Evolutionary conservation across 495 filamentous ascomycete species (phyloP).

Genomic region (Paragyromitra xinjiangensis): DNA sequence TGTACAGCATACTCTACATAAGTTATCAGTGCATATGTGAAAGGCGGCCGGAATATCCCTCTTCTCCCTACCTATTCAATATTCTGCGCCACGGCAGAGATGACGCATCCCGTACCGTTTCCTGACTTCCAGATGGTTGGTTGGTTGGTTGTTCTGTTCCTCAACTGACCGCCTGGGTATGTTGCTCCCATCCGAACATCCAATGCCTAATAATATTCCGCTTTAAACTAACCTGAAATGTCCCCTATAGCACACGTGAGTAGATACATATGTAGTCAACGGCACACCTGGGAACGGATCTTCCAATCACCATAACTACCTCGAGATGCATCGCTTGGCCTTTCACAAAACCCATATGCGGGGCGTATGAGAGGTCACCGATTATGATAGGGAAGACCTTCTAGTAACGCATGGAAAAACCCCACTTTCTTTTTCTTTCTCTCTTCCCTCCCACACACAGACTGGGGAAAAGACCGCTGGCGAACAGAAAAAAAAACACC

Average conservation of each 20-base stretch:
- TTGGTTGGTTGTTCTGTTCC: constrained; percentile 14
- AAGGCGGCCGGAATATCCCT: constrained; percentile 9
- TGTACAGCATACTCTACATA: constrained; percentile 22
- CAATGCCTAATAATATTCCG: constrained; percentile 32
- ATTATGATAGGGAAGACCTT: constrained; percentile 41
- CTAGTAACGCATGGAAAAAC: constrained; percentile 44
- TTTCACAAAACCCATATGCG: constrained; percentile 38
- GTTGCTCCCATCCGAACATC: constrained; percentile 45
- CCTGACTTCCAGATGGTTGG: constrained; percentile 10
- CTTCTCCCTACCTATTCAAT: neutral
- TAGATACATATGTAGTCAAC: constrained; percentile 47
- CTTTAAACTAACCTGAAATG: constrained; percentile 2
- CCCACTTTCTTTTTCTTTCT: constrained; percentile 22
- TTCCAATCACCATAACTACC: constrained; percentile 37
- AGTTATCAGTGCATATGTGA: constrained; percentile 38
- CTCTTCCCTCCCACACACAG: neutral
- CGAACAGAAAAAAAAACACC: constrained; percentile 46
- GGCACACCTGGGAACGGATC: constrained; percentile 40
- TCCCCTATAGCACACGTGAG: constrained; percentile 35
- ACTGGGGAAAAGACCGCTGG: constrained; percentile 25
- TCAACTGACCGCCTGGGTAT: constrained; percentile 34
- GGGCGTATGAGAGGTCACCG: constrained; percentile 18
- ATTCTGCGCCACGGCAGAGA: constrained; percentile 31
- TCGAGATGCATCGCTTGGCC: constrained; percentile 46
- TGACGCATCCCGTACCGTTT: constrained; percentile 42